These are phyloP conservation scores for Sarocladiaceae sp. DNA, from an alignment of 2,329 filamentous ascomycete genomes.

Conservation along the genomic window DNA sequence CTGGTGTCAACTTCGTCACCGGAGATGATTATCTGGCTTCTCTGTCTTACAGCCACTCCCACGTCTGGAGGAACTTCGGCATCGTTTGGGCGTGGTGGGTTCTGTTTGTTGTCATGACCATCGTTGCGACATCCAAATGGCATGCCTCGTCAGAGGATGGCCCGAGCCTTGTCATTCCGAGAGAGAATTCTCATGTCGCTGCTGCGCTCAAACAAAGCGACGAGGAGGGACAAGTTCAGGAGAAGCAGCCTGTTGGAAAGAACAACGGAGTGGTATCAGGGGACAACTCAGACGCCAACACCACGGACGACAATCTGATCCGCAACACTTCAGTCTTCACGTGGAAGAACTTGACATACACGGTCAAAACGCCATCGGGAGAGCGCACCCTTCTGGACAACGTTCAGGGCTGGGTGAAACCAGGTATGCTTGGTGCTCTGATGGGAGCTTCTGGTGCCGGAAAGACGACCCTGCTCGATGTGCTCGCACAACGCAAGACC, in stretches of 20 bases:
- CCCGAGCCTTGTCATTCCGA: slow-evolving; percentile 55
- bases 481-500: slow-evolving; percentile 74
- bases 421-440: slow-evolving; percentile 72
- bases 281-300: slow-evolving; percentile 25
- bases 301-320: slow-evolving; percentile 39
- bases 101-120: slow-evolving; percentile 54
- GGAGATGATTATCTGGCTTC: slow-evolving; percentile 56
- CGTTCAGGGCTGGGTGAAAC: slow-evolving; percentile 80
- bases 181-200: slow-evolving; percentile 46
- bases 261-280: slow-evolving; percentile 20
- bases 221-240: slow-evolving; percentile 40
- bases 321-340: slow-evolving; percentile 67
- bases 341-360: slow-evolving; percentile 70
- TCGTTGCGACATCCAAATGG: slow-evolving; percentile 55
- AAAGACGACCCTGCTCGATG: slow-evolving; percentile 81
- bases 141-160: slow-evolving; percentile 46
- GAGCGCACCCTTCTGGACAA: slow-evolving; percentile 71
- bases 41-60: slow-evolving; percentile 46
- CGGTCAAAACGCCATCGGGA: slow-evolving; percentile 55
- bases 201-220: slow-evolving; percentile 30
- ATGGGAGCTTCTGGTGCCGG: slow-evolving; percentile 81
- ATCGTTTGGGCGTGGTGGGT: slow-evolving; percentile 62
- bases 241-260: slow-evolving; percentile 16
- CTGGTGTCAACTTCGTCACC: slow-evolving; percentile 43
- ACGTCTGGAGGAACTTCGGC: slow-evolving; percentile 58